Evolutionary conservation across 352 stramenopile genomes (phyloP).

Genomic region (Phytophthora agathidicida): DNA sequence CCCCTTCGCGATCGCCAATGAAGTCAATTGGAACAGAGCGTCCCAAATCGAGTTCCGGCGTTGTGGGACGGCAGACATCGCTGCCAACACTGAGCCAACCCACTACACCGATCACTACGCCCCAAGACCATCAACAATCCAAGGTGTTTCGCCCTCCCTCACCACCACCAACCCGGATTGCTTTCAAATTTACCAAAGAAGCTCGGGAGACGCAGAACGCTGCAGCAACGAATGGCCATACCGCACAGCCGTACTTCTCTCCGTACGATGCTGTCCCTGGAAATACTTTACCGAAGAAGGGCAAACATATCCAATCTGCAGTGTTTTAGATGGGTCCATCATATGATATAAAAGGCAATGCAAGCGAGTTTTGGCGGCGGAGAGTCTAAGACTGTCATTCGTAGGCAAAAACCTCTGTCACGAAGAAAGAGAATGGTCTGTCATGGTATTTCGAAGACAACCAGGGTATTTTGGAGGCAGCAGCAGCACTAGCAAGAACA

Average conservation of each 20-base stretch:
- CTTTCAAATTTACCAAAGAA: constrained; percentile 81
- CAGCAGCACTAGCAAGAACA: too few relatives aligned
- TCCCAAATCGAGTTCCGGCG: constrained; percentile 62
- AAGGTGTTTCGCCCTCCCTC: constrained; percentile 62
- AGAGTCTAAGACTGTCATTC: too few relatives aligned
- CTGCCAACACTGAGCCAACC: constrained; percentile 40
- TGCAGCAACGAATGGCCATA: constrained; percentile 9
- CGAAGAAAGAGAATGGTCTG: too few relatives aligned
- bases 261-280: constrained; percentile 68
- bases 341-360: not conserved
- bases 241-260: constrained; percentile 66
- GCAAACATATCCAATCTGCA: constrained; percentile 42
- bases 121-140: constrained; percentile 37
- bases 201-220: constrained; percentile 39
- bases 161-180: constrained; percentile 65
- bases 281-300: constrained; percentile 54
- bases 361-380: not conserved
- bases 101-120: constrained; percentile 26
- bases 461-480: too few relatives aligned
- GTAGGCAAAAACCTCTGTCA: too few relatives aligned
- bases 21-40: constrained; percentile 42
- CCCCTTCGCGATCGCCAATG: constrained; percentile 47
- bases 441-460: too few relatives aligned
- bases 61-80: constrained; percentile 44
- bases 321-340: constrained; percentile 44